phyloP scores from a whole-genome alignment of 169 alveolate species.

The Amoebophrya sp. region DNA sequence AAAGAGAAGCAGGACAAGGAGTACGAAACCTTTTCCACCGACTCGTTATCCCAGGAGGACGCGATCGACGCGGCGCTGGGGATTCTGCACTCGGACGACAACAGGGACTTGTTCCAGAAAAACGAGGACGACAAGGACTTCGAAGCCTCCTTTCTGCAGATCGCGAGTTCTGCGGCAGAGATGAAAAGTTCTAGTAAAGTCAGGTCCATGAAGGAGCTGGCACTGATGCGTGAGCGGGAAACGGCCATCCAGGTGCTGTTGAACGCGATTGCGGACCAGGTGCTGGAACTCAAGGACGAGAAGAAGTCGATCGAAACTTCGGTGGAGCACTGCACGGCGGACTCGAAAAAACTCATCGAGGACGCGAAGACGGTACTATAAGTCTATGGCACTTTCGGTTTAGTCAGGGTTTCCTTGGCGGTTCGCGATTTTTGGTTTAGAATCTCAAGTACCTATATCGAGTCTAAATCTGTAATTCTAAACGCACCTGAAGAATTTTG shows the following conservation, averaged over 20 bases:
- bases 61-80: background rate
- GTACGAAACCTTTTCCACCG: background rate
- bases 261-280: background rate
- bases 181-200: no score
- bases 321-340: background rate
- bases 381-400: no score
- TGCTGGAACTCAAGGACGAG: background rate
- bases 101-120: background rate
- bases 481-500: no score
- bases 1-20: background rate
- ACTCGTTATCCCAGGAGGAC: background rate
- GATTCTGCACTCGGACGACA: background rate
- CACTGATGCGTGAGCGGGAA: background rate
- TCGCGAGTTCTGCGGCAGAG: no score
- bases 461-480: no score
- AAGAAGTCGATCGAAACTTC: background rate
- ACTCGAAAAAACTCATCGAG: background rate
- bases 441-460: no score
- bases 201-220: background rate
- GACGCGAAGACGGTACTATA: background rate
- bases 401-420: no score
- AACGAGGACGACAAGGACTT: background rate
- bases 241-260: background rate
- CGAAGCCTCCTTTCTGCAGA: no score
- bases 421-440: no score